Evolutionary conservation across 2,329 filamentous ascomycete species (phyloP), one percentile per base, ranked within the genome.

Genomic region (Aspergillus latus): DNA sequence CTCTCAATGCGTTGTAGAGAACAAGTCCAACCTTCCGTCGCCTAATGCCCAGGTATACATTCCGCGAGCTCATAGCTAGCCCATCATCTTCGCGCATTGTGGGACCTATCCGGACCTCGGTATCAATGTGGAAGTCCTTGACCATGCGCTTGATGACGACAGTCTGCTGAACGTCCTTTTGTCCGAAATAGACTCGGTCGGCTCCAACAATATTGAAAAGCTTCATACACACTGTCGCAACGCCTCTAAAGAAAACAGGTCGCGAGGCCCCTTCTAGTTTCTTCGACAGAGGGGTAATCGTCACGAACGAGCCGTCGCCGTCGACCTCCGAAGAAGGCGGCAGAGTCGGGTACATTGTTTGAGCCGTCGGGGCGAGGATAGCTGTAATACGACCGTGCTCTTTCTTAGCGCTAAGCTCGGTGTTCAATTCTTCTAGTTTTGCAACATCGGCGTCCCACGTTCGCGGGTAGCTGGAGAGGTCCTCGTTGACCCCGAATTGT

Each of bases 121-220:
- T 88, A 39, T 89, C 84, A 40, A 97, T 74, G 71, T 92, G 85
- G 63, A 99, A 92, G 73, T 99, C 94, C 63, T 85, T 82, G 32
- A 97, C 89, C 84, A 99, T 86, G 44, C 89, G 85, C 67, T 85
- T 87, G 67, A 99, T 89, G 9, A 99, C 84, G 15, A 96, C 89
- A 0, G 92, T 96, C 76, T 99, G 94, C 78, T 99, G 94, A 16
- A 97, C 86, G 72, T 99, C 94, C 77, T 99, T 99, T 74, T 97
- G 94, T 3, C 94, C 94, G 78, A 99, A 97, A 76, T 96, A 94
- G 4, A 91, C 90, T 44, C 83, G 83, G 55, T 92, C 88, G 3
- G 90, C 88, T 62, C 85, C 81, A 45, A 90, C 86, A 53, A 92
- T 89, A 68, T 92, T 92, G 76, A 95, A 93, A 11, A 95, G 77